These are phyloP conservation scores for Trichophyton rubrum DNA, from an alignment of 2,329 filamentous ascomycete genomes.

Conservation along the genomic window DNA sequence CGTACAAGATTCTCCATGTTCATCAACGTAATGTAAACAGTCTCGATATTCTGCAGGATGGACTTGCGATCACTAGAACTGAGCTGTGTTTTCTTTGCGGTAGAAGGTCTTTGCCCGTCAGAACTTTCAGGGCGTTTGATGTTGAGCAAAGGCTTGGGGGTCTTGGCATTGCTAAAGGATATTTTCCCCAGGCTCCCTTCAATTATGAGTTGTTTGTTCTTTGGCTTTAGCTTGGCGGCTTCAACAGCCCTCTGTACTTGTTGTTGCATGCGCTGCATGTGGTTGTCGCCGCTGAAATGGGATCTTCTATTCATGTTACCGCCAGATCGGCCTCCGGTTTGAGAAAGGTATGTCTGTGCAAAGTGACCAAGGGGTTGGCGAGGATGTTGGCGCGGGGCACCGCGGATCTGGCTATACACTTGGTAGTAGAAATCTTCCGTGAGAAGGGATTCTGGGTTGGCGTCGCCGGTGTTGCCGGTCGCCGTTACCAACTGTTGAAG, in stretches of 20 bases:
- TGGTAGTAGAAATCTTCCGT: constrained; percentile 98
- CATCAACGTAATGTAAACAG: constrained; percentile 79
- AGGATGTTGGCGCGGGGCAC: constrained; percentile 77
- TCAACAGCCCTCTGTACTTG: constrained; percentile 96
- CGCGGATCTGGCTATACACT: constrained; percentile 87
- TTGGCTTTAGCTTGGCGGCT: constrained; percentile 91
- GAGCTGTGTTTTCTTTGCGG: constrained; percentile 35
- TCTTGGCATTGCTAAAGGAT: constrained; percentile 97
- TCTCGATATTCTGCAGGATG: constrained; percentile 74
- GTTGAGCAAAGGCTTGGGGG: constrained; percentile 84
- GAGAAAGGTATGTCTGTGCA: constrained; percentile 92
- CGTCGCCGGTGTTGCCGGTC: constrained; percentile 72
- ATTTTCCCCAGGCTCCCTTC: constrained; percentile 96
- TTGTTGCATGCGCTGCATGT: constrained; percentile 98
- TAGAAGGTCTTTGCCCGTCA: constrained; percentile 42
- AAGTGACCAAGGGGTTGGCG: constrained; percentile 91
- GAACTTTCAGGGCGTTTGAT: constrained; percentile 74
- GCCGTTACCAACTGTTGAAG: constrained; percentile 90
- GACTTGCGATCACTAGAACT: constrained; percentile 65
- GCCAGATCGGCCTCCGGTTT: constrained; percentile 75
- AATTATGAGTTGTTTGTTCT: constrained; percentile 93
- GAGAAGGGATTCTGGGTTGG: constrained; percentile 65
- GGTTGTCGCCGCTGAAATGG: constrained; percentile 78
- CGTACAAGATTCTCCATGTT: constrained; percentile 87
- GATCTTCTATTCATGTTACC: constrained; percentile 54